Percentiles rank a stretch among this genome's conserved stretches.
Evolutionary conservation across 2,329 filamentous ascomycete species (phyloP).

Genomic region (Fusarium sp.): DNA sequence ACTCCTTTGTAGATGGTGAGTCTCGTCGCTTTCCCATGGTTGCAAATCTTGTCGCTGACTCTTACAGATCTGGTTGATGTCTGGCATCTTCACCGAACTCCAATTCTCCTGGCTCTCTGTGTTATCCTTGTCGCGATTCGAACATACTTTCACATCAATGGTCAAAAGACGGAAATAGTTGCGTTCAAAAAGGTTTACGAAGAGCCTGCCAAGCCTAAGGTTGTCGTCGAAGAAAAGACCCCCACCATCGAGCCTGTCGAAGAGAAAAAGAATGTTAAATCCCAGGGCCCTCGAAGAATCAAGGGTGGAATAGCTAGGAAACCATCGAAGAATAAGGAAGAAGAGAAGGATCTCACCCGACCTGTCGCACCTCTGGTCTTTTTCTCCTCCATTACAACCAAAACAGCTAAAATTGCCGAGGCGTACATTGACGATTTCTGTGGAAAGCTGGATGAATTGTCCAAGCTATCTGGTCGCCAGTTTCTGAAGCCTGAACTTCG

Average conservation of each 20-base stretch:
- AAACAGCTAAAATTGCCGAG: slow-evolving; percentile 78
- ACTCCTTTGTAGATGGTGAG: slow-evolving; percentile 40
- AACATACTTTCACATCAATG: slow-evolving; percentile 53
- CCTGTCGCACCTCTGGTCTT: slow-evolving; percentile 81
- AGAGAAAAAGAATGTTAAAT: slow-evolving; percentile 44
- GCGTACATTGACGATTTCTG: slow-evolving; percentile 67
- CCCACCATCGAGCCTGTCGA: slow-evolving; percentile 30
- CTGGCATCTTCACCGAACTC: slow-evolving; percentile 59
- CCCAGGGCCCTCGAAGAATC: slow-evolving; percentile 59
- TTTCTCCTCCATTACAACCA: slow-evolving; percentile 88
- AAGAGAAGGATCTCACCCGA: slow-evolving; percentile 46
- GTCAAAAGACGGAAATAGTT: slow-evolving; percentile 48
- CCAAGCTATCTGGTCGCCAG: slow-evolving; percentile 46
- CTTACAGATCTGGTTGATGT: slow-evolving; percentile 50
- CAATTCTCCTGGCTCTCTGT: slow-evolving; percentile 53
- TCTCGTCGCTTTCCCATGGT: background rate
- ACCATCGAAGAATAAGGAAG: slow-evolving; percentile 37
- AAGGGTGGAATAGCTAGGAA: slow-evolving; percentile 54
- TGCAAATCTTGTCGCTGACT: slow-evolving; percentile 18
- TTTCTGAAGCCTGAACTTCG: slow-evolving; percentile 70
- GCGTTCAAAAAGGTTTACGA: slow-evolving; percentile 51
- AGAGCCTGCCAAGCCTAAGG: slow-evolving; percentile 29
- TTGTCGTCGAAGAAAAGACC: slow-evolving; percentile 27
- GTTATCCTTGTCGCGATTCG: slow-evolving; percentile 51
- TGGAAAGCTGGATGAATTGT: slow-evolving; percentile 60